Evolutionary conservation across 805 yeast species (phyloP), one percentile per base, ranked within the genome.

Genomic region (Yamadazyma akitaensis): DNA sequence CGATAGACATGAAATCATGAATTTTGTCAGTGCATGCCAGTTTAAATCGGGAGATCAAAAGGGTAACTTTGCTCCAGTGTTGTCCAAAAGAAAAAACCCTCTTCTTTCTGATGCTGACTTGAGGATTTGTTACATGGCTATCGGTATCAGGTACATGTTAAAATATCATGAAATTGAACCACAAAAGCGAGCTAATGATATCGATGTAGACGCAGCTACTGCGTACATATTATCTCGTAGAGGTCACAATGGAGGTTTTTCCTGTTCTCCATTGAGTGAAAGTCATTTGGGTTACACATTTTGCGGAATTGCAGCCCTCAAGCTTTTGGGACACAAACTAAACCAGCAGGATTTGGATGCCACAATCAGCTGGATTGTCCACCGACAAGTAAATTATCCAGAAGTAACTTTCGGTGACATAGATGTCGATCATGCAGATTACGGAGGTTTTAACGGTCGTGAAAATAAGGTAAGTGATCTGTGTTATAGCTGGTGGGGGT

Each of bases 201-300:
- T 85, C 28, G 71, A 85, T 52, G 51, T 68, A 0, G 67, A 56
- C 0, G 50, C 48, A 3, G 57, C 86, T 26, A 59, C 60, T 2
- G 46, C 49, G 0, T 81, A 72, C 58, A 53, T 72, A 5, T 35
- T 59, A 2, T 45, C 40, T 7, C 47, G 69, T 35, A 48, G 65
- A 24, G 61, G 58, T 45, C 74, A 64, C 53, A 81, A 77, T 56
- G 97, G 97, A 1, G 97, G 96, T 0, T 64, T 88, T 39, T 85
- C 91, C 5, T 75, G 77, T 19, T 38, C 50, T 7, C 62, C 67
- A 3, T 58, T 60, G 33, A 65, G 71, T 12, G 99, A 92, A 62
- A 72, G 90, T 2, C 97, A 92, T 65, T 82, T 89, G 7, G 99
- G 98, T 0, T 73, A 86, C 49, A 85, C 96, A 0, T 92, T 81